Conservation (phyloP, 2,329 filamentous ascomycete species). For the Penicillium paneum region DNA sequence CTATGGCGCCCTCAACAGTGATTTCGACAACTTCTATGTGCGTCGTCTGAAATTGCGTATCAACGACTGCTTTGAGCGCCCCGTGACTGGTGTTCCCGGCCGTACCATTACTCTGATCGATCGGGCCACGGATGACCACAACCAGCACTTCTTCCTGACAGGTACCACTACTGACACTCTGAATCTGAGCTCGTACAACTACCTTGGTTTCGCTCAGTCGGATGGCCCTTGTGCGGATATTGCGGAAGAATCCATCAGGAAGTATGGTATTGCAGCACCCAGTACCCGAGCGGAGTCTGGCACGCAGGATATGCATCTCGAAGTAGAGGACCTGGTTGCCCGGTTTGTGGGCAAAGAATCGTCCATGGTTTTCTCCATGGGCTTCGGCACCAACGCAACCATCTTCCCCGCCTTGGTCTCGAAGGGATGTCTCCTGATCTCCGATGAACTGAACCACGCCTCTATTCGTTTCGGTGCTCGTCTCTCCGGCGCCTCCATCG, state of each 20-base stretch:
- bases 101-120: slow-evolving; percentile 91
- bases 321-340: slow-evolving; percentile 87
- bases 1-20: slow-evolving; percentile 92
- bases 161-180: slow-evolving; percentile 91
- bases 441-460: slow-evolving; percentile 95
- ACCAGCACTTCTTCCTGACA: slow-evolving; percentile 81
- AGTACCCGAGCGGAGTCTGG: slow-evolving; percentile 81
- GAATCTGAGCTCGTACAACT: slow-evolving; percentile 99
- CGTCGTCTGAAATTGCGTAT: slow-evolving; percentile 88
- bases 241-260: slow-evolving; percentile 78
- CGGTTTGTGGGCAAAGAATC: slow-evolving; percentile 90
- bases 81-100: slow-evolving; percentile 88
- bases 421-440: slow-evolving; percentile 91
- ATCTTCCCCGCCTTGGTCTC: slow-evolving; percentile 88
- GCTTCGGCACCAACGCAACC: slow-evolving; percentile 91
- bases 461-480: slow-evolving; percentile 95
- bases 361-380: slow-evolving; percentile 98
- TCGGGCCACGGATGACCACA: slow-evolving; percentile 86
- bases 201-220: slow-evolving; percentile 95
- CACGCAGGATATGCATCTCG: slow-evolving; percentile 79
- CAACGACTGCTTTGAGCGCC: slow-evolving; percentile 93
- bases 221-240: slow-evolving; percentile 94
- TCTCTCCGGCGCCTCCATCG: slow-evolving; percentile 90
- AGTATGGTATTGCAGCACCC: slow-evolving; percentile 77
- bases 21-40: slow-evolving; percentile 99